A percentile compares a stretch with the other conserved stretches of the same genome.
Conservation (phyloP, 371 early-diverging fungal species). For the Haplosporangium sp. region DNA sequence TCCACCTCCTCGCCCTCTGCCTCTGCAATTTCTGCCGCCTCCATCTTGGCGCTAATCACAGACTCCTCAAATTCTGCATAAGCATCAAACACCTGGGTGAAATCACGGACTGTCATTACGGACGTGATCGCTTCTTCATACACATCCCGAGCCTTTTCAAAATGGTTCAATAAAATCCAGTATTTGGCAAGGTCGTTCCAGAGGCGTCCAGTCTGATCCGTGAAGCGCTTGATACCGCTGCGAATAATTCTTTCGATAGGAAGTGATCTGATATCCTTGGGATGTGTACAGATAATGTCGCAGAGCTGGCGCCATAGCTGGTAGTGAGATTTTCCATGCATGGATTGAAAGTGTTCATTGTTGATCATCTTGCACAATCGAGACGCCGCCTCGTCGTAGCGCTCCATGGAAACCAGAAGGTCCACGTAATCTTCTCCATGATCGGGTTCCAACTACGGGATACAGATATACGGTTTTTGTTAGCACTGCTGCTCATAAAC, state of each 20-base stretch:
- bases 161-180: slow-evolving; percentile 80
- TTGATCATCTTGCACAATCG: slow-evolving; percentile 80
- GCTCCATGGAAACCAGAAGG: slow-evolving; percentile 70
- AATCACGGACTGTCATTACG: slow-evolving; percentile 93
- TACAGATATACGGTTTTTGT: too few relatives aligned
- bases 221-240: slow-evolving; percentile 87
- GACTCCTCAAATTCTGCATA: slow-evolving; percentile 93
- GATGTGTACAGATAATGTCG: slow-evolving; percentile 83
- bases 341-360: slow-evolving; percentile 74
- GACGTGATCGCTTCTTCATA: slow-evolving; percentile 91
- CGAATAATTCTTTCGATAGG: slow-evolving; percentile 87
- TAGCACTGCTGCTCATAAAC: too few relatives aligned
- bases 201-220: slow-evolving; percentile 88
- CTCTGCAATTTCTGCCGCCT: slow-evolving; percentile 71
- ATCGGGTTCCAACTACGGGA: slow-evolving; percentile 71
- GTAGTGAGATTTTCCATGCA: slow-evolving; percentile 80
- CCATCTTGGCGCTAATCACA: slow-evolving; percentile 82
- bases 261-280: slow-evolving; percentile 71
- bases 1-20: slow-evolving; percentile 65
- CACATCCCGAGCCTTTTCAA: slow-evolving; percentile 89
- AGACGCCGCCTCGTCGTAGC: slow-evolving; percentile 89
- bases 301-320: slow-evolving; percentile 92
- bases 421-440: slow-evolving; percentile 81
- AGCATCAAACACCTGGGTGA: slow-evolving; percentile 95
- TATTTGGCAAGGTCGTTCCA: slow-evolving; percentile 91